phyloP scores from a whole-genome alignment of 2,329 filamentous ascomycete genomes.

The Elsinoe arachidis region DNA sequence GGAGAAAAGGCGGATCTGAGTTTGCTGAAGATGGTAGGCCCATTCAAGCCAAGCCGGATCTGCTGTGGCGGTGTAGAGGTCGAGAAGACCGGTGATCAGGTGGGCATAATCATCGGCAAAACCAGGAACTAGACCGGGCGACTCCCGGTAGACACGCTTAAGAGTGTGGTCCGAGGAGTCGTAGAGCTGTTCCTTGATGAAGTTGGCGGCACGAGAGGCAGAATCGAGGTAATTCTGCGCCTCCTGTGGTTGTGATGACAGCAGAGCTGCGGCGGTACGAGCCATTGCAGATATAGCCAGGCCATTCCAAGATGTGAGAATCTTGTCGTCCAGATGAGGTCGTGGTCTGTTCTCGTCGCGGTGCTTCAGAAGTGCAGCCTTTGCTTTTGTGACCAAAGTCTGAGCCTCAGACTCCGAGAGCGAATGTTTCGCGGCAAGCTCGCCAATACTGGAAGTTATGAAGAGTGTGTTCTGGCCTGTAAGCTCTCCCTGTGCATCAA shows the following conservation, averaged over 20 bases:
- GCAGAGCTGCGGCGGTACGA: slow-evolving; percentile 59
- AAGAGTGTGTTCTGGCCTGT: slow-evolving; percentile 85
- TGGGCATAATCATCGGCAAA: slow-evolving; percentile 97
- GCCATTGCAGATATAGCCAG: slow-evolving; percentile 78
- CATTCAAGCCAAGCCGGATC: slow-evolving; percentile 68
- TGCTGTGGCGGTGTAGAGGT: slow-evolving; percentile 75
- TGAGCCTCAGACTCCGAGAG: slow-evolving; percentile 61
- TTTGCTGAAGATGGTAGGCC: slow-evolving; percentile 70
- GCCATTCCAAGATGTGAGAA: slow-evolving; percentile 80
- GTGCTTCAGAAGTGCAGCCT: slow-evolving; percentile 59
- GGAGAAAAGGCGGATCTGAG: slow-evolving; percentile 70
- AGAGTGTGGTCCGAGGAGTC: slow-evolving; percentile 53
- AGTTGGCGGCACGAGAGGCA: slow-evolving; percentile 60
- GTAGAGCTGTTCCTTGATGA: slow-evolving; percentile 68
- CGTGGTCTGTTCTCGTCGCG: slow-evolving; percentile 65
- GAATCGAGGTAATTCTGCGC: slow-evolving; percentile 47
- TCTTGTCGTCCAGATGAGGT: slow-evolving; percentile 78
- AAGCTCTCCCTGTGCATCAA: slow-evolving; percentile 89
- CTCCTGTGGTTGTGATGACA: slow-evolving; percentile 47
- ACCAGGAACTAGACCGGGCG: slow-evolving; percentile 55
- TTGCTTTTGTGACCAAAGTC: slow-evolving; percentile 57
- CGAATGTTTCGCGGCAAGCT: slow-evolving; percentile 67
- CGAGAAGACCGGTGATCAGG: slow-evolving; percentile 70
- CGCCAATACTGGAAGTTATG: slow-evolving; percentile 56
- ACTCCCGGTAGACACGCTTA: slow-evolving; percentile 65